A percentile compares a stretch with the other conserved stretches of the same genome.
phyloP scores from a whole-genome alignment of 257 asterid species.

The Ligustrum vulgare region DNA sequence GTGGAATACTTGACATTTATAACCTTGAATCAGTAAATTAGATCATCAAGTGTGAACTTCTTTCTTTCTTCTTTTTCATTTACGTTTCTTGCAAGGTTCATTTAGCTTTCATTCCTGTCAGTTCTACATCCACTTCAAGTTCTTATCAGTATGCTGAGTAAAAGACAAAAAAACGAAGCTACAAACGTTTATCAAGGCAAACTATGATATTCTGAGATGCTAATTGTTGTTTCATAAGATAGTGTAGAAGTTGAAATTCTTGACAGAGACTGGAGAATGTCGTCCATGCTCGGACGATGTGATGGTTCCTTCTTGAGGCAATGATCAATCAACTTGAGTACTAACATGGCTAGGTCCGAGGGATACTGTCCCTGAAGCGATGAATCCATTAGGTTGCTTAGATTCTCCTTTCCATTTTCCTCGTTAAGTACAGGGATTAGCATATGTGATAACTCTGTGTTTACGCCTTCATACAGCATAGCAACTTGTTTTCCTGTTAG shows the following conservation, averaged over 20 bases:
- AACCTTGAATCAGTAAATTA: conserved; percentile 23
- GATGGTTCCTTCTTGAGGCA: conserved; percentile 71
- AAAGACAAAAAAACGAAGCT: background rate
- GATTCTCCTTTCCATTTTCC: conserved; percentile 37
- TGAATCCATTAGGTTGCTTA: conserved; percentile 56
- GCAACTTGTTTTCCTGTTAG: conserved; percentile 72
- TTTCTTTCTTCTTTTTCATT: conserved; percentile 8
- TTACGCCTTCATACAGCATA: conserved; percentile 30
- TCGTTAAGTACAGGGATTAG: conserved; percentile 38
- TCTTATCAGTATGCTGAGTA: background rate
- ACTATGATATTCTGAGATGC: conserved; percentile 37
- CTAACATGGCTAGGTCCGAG: conserved; percentile 39
- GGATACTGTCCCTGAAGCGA: conserved; percentile 55
- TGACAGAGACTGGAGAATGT: conserved; percentile 58
- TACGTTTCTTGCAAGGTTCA: background rate
- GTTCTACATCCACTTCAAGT: background rate
- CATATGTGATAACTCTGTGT: conserved; percentile 35
- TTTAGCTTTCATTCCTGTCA: background rate
- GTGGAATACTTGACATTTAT: conserved; percentile 22
- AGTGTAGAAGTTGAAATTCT: conserved; percentile 42
- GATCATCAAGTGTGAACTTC: conserved; percentile 12
- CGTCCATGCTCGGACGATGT: conserved; percentile 68
- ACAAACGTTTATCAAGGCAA: conserved; percentile 29
- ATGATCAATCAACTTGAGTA: conserved; percentile 49
- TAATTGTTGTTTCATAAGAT: conserved; percentile 58